phyloP scores from a whole-genome alignment of 805 yeast genomes.

The Suhomyces xylopsoci region DNA sequence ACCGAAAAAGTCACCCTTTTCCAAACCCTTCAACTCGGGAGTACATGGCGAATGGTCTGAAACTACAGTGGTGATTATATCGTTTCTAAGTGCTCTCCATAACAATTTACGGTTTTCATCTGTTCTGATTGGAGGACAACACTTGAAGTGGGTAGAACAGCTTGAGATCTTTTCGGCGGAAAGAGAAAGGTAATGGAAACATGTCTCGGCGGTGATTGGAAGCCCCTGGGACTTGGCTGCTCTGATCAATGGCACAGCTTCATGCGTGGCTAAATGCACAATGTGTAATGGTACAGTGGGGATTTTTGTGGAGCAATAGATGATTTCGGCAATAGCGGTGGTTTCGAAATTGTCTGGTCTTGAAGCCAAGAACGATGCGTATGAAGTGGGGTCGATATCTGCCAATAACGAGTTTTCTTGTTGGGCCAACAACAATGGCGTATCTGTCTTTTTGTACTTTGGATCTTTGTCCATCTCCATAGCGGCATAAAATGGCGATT shows the following conservation, averaged over 20 bases:
- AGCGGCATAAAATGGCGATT: constrained; percentile 24
- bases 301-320: constrained; percentile 53
- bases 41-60: constrained; percentile 97
- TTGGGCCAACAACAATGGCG: constrained; percentile 45
- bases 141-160: constrained; percentile 80
- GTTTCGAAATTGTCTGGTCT: constrained; percentile 88
- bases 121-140: constrained; percentile 92
- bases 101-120: constrained; percentile 65
- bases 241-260: constrained; percentile 71
- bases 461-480: constrained; percentile 13
- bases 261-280: constrained; percentile 84
- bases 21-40: constrained; percentile 80
- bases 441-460: constrained; percentile 10
- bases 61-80: constrained; percentile 77
- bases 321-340: constrained; percentile 73
- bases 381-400: constrained; percentile 57
- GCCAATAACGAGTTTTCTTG: constrained; percentile 38
- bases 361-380: constrained; percentile 72
- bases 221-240: constrained; percentile 59
- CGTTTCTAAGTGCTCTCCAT: constrained; percentile 73
- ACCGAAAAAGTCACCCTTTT: constrained; percentile 79
- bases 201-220: constrained; percentile 84
- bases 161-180: constrained; percentile 75
- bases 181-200: constrained; percentile 85
- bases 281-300: constrained; percentile 76